Conservation (phyloP, 129 eudicot species). For the Flaveria brownii region DNA sequence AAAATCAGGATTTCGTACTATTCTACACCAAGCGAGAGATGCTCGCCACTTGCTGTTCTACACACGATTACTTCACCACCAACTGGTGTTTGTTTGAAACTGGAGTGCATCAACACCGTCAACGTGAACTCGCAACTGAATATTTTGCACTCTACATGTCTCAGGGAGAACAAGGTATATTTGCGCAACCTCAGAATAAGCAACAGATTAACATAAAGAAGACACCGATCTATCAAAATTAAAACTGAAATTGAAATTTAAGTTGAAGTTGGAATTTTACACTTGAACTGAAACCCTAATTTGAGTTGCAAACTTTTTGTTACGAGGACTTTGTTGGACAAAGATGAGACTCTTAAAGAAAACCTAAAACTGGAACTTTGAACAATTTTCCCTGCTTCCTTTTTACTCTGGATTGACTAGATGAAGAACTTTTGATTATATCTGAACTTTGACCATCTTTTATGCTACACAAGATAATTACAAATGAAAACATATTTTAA, state of each 20-base stretch:
- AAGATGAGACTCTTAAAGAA: slow-evolving; percentile 28
- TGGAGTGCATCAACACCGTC: slow-evolving; percentile 52
- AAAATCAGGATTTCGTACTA: slow-evolving; percentile 63
- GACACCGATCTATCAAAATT: slow-evolving; percentile 19
- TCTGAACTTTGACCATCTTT: slow-evolving; percentile 19
- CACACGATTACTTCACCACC: slow-evolving; percentile 55
- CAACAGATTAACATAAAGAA: slow-evolving; percentile 23
- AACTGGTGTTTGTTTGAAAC: slow-evolving; percentile 71
- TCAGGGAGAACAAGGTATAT: slow-evolving; percentile 96
- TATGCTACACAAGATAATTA: too few relatives aligned
- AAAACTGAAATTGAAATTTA: slow-evolving; percentile 13
- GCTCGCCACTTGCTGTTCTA: slow-evolving; percentile 95
- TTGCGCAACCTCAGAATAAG: slow-evolving; percentile 34
- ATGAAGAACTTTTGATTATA: slow-evolving; percentile 20
- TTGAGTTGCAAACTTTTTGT: slow-evolving; percentile 27
- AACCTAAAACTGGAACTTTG: slow-evolving; percentile 26
- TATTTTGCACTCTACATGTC: slow-evolving; percentile 81
- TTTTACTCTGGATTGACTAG: slow-evolving; percentile 26
- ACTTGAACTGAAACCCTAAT: slow-evolving; percentile 26
- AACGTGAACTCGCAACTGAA: slow-evolving; percentile 63
- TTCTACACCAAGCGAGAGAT: slow-evolving; percentile 83
- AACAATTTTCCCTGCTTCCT: slow-evolving; percentile 10
- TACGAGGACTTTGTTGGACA: slow-evolving; percentile 46
- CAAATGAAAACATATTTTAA: slow-evolving; percentile 1
- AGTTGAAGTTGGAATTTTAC: too few relatives aligned